These are phyloP conservation scores for Candida quercuum DNA, from an alignment of 805 yeast genomes.

Conservation along the genomic window DNA sequence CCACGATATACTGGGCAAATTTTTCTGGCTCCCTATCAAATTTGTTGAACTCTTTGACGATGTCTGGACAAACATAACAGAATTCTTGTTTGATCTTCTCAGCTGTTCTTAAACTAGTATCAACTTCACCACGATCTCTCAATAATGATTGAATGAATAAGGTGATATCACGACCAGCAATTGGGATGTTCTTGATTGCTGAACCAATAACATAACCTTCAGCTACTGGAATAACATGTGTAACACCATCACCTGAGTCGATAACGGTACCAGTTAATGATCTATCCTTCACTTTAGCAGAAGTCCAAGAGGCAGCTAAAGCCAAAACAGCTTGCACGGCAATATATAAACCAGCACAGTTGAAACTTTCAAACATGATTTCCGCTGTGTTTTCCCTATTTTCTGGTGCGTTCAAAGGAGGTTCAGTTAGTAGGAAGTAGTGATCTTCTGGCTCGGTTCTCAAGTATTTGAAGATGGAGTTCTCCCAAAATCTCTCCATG, in stretches of 20 bases:
- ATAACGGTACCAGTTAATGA: slow-evolving; percentile 97
- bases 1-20: slow-evolving; percentile 89
- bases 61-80: slow-evolving; percentile 97
- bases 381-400: slow-evolving; percentile 98
- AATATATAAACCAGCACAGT: slow-evolving; percentile 96
- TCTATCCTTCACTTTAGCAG: slow-evolving; percentile 89
- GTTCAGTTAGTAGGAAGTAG: slow-evolving; percentile 91
- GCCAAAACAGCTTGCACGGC: slow-evolving; percentile 99
- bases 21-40: slow-evolving; percentile 92
- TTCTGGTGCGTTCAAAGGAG: slow-evolving; percentile 99
- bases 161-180: slow-evolving; percentile 98
- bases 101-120: slow-evolving; percentile 91
- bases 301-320: slow-evolving; percentile 98
- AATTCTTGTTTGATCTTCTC: slow-evolving; percentile 95
- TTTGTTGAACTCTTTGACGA: slow-evolving; percentile 91
- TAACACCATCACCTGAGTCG: slow-evolving; percentile 98
- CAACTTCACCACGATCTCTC: slow-evolving; percentile 95
- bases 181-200: slow-evolving; percentile 94
- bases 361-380: slow-evolving; percentile 97
- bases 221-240: slow-evolving; percentile 98
- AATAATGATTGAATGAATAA: slow-evolving; percentile 85
- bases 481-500: slow-evolving; percentile 99
- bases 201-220: slow-evolving; percentile 98
- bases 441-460: slow-evolving; percentile 99
- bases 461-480: slow-evolving; percentile 90